Conservation (phyloP, 192 early-diverging fungal species). For the Rhizophagus prolifer region DNA sequence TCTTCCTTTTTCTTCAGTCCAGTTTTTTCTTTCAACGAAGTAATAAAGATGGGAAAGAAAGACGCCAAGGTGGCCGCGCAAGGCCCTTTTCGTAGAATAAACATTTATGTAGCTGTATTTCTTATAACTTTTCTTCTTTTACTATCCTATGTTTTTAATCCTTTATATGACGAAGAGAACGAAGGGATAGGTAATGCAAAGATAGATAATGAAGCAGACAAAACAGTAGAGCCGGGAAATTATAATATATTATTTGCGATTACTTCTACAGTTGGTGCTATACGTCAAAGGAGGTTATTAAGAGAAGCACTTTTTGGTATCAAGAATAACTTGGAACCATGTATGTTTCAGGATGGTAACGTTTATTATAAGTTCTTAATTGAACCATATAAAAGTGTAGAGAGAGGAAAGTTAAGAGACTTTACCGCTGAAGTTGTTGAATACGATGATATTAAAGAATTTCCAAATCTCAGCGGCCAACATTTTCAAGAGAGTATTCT, state of each 20-base stretch:
- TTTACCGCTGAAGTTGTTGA: slow-evolving; percentile 54
- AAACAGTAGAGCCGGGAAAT: slow-evolving; percentile 14
- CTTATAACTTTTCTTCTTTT: neutral
- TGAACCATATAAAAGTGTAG: slow-evolving; percentile 25
- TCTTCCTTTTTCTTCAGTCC: no score
- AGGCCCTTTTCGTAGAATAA: neutral
- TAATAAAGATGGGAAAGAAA: neutral
- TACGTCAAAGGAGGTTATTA: slow-evolving; percentile 46
- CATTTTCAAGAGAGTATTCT: slow-evolving; percentile 28
- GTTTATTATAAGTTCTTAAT: slow-evolving; percentile 52
- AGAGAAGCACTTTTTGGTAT: slow-evolving; percentile 56
- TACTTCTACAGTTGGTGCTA: slow-evolving; percentile 41
- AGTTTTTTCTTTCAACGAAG: no score
- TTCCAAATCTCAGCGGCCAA: slow-evolving; percentile 27
- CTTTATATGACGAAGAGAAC: no score
- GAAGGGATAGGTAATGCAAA: no score
- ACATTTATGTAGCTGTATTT: neutral
- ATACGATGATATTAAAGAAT: slow-evolving; percentile 46
- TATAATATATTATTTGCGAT: slow-evolving; percentile 50
- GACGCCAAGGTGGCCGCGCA: neutral
- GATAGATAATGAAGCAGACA: no score
- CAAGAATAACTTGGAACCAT: slow-evolving; percentile 52
- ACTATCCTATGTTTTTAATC: neutral
- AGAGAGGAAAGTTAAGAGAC: slow-evolving; percentile 30
- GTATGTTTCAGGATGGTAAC: slow-evolving; percentile 42